A percentile compares a stretch with the other conserved stretches of the same genome.
These are phyloP conservation scores for Scortechinia acanthostroma DNA, from an alignment of 2,329 filamentous ascomycete genomes.

Conservation along the genomic window DNA sequence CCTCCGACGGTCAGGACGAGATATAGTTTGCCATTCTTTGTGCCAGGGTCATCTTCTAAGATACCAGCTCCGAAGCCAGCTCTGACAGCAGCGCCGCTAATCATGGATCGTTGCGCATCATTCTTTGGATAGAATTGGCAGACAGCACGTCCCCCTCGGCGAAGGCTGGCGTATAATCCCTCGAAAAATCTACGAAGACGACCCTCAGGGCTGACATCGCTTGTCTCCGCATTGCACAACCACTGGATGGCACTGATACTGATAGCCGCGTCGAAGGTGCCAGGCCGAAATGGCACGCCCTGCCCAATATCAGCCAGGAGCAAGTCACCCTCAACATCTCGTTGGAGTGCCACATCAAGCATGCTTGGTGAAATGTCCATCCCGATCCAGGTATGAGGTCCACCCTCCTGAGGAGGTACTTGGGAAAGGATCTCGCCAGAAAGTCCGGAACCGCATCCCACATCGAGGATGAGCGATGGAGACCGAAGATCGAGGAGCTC, in stretches of 20 bases:
- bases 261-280: conserved; percentile 89
- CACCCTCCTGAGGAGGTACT: conserved; percentile 62
- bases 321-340: conserved; percentile 89
- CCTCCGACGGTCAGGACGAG: conserved; percentile 84
- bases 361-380: conserved; percentile 95
- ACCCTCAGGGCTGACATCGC: conserved; percentile 73
- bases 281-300: conserved; percentile 85
- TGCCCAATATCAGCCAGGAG: conserved; percentile 92
- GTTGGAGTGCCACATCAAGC: conserved; percentile 87
- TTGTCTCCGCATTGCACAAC: conserved; percentile 91
- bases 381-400: conserved; percentile 91
- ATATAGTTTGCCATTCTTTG: conserved; percentile 95
- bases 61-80: conserved; percentile 93
- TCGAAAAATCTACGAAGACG: conserved; percentile 83
- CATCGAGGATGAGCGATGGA: conserved; percentile 84
- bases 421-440: conserved; percentile 86
- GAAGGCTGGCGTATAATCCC: conserved; percentile 77
- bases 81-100: conserved; percentile 79
- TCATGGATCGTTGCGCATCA: conserved; percentile 83
- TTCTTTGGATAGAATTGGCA: conserved; percentile 99
- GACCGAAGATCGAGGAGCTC: conserved; percentile 75
- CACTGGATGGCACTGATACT: conserved; percentile 96
- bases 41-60: conserved; percentile 88
- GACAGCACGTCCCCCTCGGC: conserved; percentile 79
- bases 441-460: conserved; percentile 92